Evolutionary conservation across 495 filamentous ascomycete species (phyloP).

Genomic region (Parachaetomium inaequale): DNA sequence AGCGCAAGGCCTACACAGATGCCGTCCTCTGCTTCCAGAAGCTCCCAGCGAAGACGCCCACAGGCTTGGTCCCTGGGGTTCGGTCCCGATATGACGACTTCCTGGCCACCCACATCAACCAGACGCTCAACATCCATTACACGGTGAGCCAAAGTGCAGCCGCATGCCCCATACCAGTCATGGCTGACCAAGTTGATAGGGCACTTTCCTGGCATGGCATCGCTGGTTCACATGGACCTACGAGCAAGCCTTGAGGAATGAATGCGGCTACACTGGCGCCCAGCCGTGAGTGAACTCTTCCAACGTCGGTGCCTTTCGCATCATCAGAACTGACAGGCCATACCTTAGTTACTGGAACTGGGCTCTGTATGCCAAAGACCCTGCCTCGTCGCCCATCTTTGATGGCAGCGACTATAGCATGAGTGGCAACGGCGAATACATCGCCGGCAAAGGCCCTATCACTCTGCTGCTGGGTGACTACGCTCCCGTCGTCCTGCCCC

Average conservation of each 20-base stretch:
- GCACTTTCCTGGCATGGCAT: constrained; percentile 68
- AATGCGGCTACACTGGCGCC: constrained; percentile 64
- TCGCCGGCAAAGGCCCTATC: constrained; percentile 32
- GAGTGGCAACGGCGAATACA: constrained; percentile 54
- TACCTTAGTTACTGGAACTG: constrained; percentile 74
- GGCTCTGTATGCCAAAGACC: constrained; percentile 46
- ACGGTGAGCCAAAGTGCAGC: constrained; percentile 31
- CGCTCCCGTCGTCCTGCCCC: constrained; percentile 31
- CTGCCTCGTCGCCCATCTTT: constrained; percentile 56
- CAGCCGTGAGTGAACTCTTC: too few relatives aligned
- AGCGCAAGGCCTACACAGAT: constrained; percentile 56
- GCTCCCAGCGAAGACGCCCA: constrained; percentile 44
- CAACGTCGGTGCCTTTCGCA: too few relatives aligned
- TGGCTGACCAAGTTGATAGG: neutral
- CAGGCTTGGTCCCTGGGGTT: constrained; percentile 31
- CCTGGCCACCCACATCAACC: constrained; percentile 61
- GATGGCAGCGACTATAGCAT: constrained; percentile 55
- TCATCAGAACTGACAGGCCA: too few relatives aligned
- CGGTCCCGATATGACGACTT: constrained; percentile 63
- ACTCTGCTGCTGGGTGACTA: constrained; percentile 21
- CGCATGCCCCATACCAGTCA: neutral
- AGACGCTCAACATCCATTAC: constrained; percentile 59
- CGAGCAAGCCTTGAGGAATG: constrained; percentile 63
- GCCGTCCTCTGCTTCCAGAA: constrained; percentile 61
- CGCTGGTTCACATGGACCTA: constrained; percentile 60